phyloP scores from a whole-genome alignment of 768 basidiomycete species.

The Cubamyces sp. region DNA sequence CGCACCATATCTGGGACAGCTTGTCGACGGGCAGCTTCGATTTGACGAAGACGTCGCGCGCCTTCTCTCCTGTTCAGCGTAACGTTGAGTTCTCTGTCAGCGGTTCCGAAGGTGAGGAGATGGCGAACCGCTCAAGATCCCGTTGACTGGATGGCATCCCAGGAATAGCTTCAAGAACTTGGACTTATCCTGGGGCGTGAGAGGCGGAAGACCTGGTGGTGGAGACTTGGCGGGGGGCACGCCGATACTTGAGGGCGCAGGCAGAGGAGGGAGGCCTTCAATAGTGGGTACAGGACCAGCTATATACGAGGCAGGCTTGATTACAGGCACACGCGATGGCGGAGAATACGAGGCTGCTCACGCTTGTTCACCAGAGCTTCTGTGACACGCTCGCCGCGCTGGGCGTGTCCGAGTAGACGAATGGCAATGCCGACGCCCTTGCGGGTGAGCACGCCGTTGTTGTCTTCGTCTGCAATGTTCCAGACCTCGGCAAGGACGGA shows the following conservation, averaged over 20 bases:
- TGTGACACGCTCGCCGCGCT: constrained; percentile 76
- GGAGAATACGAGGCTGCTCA: constrained; percentile 43
- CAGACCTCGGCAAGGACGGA: constrained; percentile 89
- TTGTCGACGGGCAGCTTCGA: constrained; percentile 86
- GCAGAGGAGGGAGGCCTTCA: constrained; percentile 59
- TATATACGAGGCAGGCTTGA: constrained; percentile 38
- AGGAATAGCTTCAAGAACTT: constrained; percentile 86
- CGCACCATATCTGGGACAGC: constrained; percentile 91
- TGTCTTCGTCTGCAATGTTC: constrained; percentile 89
- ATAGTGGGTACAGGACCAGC: constrained; percentile 86
- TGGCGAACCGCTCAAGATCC: constrained; percentile 72
- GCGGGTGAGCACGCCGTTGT: constrained; percentile 89
- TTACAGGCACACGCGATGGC: constrained; percentile 4
- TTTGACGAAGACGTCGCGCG: constrained; percentile 88
- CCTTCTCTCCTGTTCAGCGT: constrained; percentile 69
- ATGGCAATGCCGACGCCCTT: constrained; percentile 88
- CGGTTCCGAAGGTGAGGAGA: background rate
- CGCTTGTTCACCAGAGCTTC: constrained; percentile 69
- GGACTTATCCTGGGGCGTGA: constrained; percentile 78
- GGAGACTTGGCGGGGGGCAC: constrained; percentile 61
- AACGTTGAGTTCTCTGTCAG: too few species aligned
- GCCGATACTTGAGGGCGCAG: constrained; percentile 60
- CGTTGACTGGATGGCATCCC: constrained; percentile 70
- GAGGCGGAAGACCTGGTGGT: constrained; percentile 61
- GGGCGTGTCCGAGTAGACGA: constrained; percentile 92